Evolutionary conservation across 2,329 filamentous ascomycete genomes (phyloP), one percentile per base, ranked within the genome.

Genomic region (Penicillium sp.): DNA sequence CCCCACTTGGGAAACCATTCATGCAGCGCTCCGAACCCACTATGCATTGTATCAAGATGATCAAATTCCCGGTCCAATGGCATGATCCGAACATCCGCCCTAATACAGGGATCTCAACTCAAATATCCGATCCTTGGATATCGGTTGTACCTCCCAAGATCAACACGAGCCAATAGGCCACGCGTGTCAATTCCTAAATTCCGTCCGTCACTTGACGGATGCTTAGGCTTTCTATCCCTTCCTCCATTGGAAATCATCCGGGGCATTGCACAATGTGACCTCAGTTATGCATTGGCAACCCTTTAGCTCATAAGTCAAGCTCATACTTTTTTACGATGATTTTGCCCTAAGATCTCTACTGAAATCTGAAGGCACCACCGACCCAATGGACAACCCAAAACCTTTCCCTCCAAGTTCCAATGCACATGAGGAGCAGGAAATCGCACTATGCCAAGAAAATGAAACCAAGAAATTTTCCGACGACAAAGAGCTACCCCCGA

Each of bases 401-500:
- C 33, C 37, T n/a, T 45, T 45, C 24, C 45, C 39, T 10, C 17
- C 23, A 7, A 29, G 27, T 23, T 39, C 52, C 41, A 44, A 39
- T 17, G 21, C 46, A 32, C n/a, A 24, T 21, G 17, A 58, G 33
- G n/a, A 49, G 42, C 9, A 51, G 48, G 27, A 33, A n/a, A 34
- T 41, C 27, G 41, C 34, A 5, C 30, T 48, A 36, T 58, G 44
- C 24, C 46, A 46, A 3, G 46, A 51, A 12, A 51, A 53, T 4
- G 24, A 39, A 10, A 37, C 30, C 8, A 32, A 49, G 3, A 26
- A 41, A 8, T 13, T 21, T 3, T 45, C 24, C 8, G 34, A 48
- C 7, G 43, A 53, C 13, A n/a, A 49, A 1, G 44, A 26, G 10
- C 49, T 73, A 7, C 68, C 71, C 30, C 68, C 62, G 1, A 60